Conservation (phyloP, 75 land plant species). For the Cupressus sempervirens region DNA sequence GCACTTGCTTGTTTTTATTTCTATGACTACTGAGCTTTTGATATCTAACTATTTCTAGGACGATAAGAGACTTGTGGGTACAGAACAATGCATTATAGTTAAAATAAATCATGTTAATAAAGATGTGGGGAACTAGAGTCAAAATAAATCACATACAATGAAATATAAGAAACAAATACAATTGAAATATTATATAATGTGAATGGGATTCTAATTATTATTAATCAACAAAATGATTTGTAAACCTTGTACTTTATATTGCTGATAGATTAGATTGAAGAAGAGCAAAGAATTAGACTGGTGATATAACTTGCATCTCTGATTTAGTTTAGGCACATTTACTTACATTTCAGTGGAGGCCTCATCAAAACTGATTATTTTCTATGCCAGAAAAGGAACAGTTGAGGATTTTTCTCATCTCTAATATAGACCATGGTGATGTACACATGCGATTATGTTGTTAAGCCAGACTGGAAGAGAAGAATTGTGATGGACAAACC, state of each 20-base stretch:
- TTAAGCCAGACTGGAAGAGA: neutral
- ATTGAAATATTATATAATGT: neutral
- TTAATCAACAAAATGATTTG: no score
- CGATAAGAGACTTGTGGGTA: neutral
- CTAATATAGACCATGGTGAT: neutral
- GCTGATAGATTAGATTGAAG: neutral
- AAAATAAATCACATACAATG: neutral
- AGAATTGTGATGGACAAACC: neutral
- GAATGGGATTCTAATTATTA: neutral
- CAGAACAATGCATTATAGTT: neutral
- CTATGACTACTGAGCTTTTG: neutral
- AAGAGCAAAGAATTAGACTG: neutral
- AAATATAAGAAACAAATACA: neutral
- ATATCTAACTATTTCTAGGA: neutral
- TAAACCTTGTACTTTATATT: neutral
- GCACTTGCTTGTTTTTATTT: neutral
- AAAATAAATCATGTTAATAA: neutral
- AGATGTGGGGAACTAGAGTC: neutral
- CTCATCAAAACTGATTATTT: neutral
- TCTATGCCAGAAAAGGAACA: neutral
- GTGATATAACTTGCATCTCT: neutral
- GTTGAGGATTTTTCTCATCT: neutral
- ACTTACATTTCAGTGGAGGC: neutral
- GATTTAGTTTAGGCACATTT: neutral
- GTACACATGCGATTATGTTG: neutral